phyloP scores from a whole-genome alignment of 2,329 filamentous ascomycete species.

The Balansia obtecta region DNA sequence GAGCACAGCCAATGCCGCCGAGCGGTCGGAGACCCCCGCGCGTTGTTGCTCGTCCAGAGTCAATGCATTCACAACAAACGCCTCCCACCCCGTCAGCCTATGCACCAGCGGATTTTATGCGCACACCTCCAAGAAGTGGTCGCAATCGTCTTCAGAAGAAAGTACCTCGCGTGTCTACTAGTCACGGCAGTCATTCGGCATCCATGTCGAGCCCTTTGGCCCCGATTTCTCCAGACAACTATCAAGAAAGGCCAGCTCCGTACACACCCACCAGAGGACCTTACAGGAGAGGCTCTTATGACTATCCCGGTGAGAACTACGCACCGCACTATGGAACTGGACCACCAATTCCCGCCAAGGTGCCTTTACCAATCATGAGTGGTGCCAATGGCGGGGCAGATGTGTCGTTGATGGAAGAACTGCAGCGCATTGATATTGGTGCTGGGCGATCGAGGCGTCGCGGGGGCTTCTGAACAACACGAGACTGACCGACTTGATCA shows the following conservation, averaged over 20 bases:
- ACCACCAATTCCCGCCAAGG: slow-evolving; percentile 59
- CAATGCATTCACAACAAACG: slow-evolving; percentile 21
- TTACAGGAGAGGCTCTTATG: slow-evolving; percentile 37
- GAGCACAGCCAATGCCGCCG: slow-evolving; percentile 39
- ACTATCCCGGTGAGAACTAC: slow-evolving; percentile 41
- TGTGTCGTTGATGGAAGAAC: slow-evolving; percentile 56
- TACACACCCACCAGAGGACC: slow-evolving; percentile 23
- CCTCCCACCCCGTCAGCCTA: slow-evolving; percentile 15
- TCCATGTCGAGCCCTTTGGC: slow-evolving; percentile 36
- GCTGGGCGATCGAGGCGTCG: slow-evolving; percentile 42
- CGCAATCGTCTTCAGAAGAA: slow-evolving; percentile 58
- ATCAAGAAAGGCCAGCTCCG: slow-evolving; percentile 29
- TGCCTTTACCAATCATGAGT: slow-evolving; percentile 43
- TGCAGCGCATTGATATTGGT: slow-evolving; percentile 57
- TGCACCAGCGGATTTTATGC: slow-evolving; percentile 19
- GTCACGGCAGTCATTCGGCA: slow-evolving; percentile 22
- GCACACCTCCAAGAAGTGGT: slow-evolving; percentile 24
- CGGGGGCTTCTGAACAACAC: slow-evolving; percentile 23
- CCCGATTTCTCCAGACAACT: slow-evolving; percentile 39
- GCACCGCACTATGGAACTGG: slow-evolving; percentile 26
- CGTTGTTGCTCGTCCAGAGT: slow-evolving; percentile 36
- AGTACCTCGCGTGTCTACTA: slow-evolving; percentile 30
- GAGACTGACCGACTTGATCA: background rate
- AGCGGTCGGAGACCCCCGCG: slow-evolving; percentile 40
- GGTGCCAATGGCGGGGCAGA: slow-evolving; percentile 29